These are phyloP conservation scores for Penicillium crystallinum DNA, from an alignment of 495 filamentous ascomycete species.

Conservation along the genomic window DNA sequence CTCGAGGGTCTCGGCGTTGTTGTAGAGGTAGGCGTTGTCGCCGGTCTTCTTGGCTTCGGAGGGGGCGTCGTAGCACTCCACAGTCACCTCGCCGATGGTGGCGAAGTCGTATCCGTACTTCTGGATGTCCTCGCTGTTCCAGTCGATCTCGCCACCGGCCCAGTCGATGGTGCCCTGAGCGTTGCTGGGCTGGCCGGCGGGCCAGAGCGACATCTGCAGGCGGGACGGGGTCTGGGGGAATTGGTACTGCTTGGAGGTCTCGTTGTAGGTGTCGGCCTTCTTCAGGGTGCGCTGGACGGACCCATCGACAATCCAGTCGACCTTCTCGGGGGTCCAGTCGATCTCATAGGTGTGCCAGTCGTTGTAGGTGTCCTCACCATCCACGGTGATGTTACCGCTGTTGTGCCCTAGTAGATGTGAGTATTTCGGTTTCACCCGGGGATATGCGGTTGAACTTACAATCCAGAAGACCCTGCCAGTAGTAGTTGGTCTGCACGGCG, in stretches of 20 bases:
- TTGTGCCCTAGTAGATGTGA: too few relatives aligned
- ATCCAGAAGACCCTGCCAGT: conserved; percentile 88
- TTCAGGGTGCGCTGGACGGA: conserved; percentile 65
- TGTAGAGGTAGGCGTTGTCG: conserved; percentile 70
- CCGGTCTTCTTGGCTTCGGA: conserved; percentile 55
- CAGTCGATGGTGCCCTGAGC: conserved; percentile 81
- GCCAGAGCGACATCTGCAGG: conserved; percentile 94
- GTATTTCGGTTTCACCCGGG: too few relatives aligned
- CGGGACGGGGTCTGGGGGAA: conserved; percentile 94
- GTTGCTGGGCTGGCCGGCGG: conserved; percentile 75
- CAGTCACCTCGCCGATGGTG: conserved; percentile 65
- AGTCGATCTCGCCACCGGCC: conserved; percentile 87
- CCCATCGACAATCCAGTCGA: conserved; percentile 85
- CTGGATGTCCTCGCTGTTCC: conserved; percentile 77
- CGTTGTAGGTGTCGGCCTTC: conserved; percentile 76
- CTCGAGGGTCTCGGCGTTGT: conserved; percentile 59
- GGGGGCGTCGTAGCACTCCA: conserved; percentile 79
- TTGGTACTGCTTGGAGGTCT: conserved; percentile 72
- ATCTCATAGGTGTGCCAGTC: conserved; percentile 90
- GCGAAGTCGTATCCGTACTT: conserved; percentile 85
- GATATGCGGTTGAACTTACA: conserved; percentile 55
- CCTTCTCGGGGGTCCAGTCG: conserved; percentile 80
- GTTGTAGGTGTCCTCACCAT: conserved; percentile 61
- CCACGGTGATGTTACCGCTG: conserved; percentile 60
- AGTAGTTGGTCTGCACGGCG: conserved; percentile 87